Evolutionary conservation across 116 monocot genomes (phyloP).

Genomic region (Cymodocea nodosa): DNA sequence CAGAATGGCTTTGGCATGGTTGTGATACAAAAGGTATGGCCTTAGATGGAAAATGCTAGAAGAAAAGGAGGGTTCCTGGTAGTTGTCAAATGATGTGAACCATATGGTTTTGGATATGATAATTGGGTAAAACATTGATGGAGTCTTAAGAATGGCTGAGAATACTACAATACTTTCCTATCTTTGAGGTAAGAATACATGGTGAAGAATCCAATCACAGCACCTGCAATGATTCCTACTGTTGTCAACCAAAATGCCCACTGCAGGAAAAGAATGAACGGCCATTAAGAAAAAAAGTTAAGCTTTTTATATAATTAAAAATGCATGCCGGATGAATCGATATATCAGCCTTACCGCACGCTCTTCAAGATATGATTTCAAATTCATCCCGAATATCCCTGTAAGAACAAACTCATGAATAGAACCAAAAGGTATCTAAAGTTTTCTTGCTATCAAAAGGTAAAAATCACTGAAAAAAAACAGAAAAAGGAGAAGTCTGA

Average conservation of each 20-base stretch:
- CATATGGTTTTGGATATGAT: too few relatives aligned
- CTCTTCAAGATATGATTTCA: slow-evolving; percentile 87
- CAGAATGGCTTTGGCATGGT: too few relatives aligned
- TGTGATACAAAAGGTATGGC: too few relatives aligned
- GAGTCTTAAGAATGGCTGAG: neutral
- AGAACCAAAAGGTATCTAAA: neutral
- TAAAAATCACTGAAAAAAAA: neutral
- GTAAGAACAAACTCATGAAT: slow-evolving; percentile 8
- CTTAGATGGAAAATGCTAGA: too few relatives aligned
- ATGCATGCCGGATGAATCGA: too few relatives aligned
- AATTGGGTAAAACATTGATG: too few relatives aligned
- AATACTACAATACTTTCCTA: slow-evolving; percentile 48
- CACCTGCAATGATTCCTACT: slow-evolving; percentile 70
- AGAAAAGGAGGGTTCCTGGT: too few relatives aligned
- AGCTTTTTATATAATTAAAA: too few relatives aligned
- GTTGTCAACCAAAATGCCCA: slow-evolving; percentile 90
- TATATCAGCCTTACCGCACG: slow-evolving; percentile 30
- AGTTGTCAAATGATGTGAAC: too few relatives aligned
- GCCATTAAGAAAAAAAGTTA: neutral
- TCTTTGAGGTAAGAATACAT: slow-evolving; percentile 72
- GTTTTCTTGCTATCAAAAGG: neutral
- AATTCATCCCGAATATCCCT: slow-evolving; percentile 96
- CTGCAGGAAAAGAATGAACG: slow-evolving; percentile 22
- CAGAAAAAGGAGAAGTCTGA: too few relatives aligned
- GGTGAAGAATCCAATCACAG: slow-evolving; percentile 49